phyloP scores from a whole-genome alignment of 345 rosid species.

The Eucalyptus pauciflora region DNA sequence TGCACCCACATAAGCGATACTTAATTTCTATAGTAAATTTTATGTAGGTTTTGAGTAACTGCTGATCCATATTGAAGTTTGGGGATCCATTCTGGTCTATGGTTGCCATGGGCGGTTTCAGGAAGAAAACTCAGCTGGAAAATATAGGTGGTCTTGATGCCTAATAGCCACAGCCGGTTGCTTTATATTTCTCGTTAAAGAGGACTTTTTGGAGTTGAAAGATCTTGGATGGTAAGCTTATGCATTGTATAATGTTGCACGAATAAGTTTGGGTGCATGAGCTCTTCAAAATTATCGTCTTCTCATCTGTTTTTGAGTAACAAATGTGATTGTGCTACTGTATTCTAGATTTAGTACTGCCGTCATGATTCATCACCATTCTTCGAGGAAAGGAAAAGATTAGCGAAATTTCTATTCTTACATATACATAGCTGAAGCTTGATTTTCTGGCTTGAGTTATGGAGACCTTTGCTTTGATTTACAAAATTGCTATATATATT shows the following conservation, averaged over 20 bases:
- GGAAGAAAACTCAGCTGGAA: conserved; percentile 75
- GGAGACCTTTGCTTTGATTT: background rate
- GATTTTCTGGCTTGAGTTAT: background rate
- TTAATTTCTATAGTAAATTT: background rate
- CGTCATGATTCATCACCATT: background rate
- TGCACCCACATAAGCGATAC: background rate
- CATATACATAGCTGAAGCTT: background rate
- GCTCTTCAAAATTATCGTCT: background rate
- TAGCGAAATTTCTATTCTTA: background rate
- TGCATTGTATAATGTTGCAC: background rate
- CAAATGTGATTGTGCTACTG: background rate
- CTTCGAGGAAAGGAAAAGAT: background rate
- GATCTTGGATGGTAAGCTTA: conserved; percentile 56
- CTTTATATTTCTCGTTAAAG: conserved; percentile 62
- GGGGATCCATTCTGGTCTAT: conserved; percentile 85
- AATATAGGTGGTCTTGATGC: conserved; percentile 63
- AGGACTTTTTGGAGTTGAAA: conserved; percentile 46
- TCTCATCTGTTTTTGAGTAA: no score
- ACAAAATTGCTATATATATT: background rate
- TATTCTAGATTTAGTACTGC: background rate
- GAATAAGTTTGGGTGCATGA: background rate
- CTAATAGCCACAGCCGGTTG: conserved; percentile 87
- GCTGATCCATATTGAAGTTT: conserved; percentile 54
- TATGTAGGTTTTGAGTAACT: conserved; percentile 70
- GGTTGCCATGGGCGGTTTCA: conserved; percentile 70